Conservation (phyloP, 495 filamentous ascomycete genomes). For the Neurospora cerealis region DNA sequence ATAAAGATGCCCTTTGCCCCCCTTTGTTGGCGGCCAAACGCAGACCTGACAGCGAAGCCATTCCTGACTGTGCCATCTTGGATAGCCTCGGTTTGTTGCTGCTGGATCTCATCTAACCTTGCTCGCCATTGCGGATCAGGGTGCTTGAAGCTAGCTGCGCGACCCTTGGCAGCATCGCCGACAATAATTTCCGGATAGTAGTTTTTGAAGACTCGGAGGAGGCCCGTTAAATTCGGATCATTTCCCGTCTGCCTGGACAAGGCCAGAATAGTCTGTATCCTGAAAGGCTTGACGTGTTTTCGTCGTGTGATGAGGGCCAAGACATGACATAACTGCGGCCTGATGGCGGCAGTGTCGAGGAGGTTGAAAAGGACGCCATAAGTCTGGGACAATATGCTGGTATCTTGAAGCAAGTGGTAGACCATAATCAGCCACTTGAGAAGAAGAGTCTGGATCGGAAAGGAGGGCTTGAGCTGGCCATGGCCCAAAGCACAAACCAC, state of each 20-base stretch:
- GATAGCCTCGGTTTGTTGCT: constrained; percentile 40
- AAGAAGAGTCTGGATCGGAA: constrained; percentile 56
- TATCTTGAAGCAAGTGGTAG: constrained; percentile 62
- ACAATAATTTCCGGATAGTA: constrained; percentile 85
- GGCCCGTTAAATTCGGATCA: constrained; percentile 65
- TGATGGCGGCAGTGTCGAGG: constrained; percentile 67
- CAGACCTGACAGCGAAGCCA: constrained; percentile 44
- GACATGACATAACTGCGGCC: constrained; percentile 65
- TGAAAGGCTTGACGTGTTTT: constrained; percentile 78
- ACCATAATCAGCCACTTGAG: constrained; percentile 75
- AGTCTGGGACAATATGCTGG: constrained; percentile 51
- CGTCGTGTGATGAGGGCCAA: constrained; percentile 72
- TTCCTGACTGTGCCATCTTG: constrained; percentile 22
- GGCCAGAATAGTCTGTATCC: constrained; percentile 66
- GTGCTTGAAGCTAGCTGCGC: constrained; percentile 52
- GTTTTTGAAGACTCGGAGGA: constrained; percentile 78
- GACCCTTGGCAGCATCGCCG: constrained; percentile 47
- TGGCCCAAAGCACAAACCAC: constrained; percentile 68
- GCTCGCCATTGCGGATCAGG: constrained; percentile 70
- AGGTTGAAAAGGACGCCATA: constrained; percentile 78
- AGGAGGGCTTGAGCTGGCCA: constrained; percentile 65
- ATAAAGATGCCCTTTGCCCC: constrained; percentile 35
- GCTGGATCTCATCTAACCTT: constrained; percentile 56
- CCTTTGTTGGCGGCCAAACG: constrained; percentile 34
- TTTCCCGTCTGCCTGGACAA: constrained; percentile 52